Conservation (phyloP, 1,139 yeast genomes). For the Geotrichum siamense region DNA sequence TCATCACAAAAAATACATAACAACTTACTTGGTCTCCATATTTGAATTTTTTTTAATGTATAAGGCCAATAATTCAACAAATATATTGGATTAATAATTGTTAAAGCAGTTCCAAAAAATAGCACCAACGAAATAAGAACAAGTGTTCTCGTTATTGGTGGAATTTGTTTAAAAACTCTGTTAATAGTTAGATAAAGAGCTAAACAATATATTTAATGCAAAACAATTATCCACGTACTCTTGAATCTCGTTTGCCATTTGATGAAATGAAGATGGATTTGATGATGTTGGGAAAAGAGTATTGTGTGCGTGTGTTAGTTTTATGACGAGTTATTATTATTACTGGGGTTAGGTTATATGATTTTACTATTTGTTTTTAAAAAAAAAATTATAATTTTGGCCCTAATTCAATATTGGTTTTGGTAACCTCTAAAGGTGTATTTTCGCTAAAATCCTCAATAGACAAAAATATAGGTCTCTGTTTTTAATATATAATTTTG, state of each 20-base stretch:
- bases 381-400: too few relatives aligned
- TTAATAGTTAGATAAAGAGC: neutral
- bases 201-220: neutral
- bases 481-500: too few relatives aligned
- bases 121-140: conserved; percentile 24
- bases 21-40: conserved; percentile 34
- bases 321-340: too few relatives aligned
- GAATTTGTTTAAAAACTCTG: conserved; percentile 24
- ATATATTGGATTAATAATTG: conserved; percentile 20
- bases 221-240: conserved; percentile 18
- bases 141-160: conserved; percentile 30
- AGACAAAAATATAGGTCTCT: too few relatives aligned
- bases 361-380: too few relatives aligned
- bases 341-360: conserved; percentile 1
- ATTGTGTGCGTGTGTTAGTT: neutral
- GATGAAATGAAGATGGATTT: neutral
- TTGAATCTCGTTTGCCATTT: conserved; percentile 21
- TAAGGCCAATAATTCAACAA: conserved; percentile 30
- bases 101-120: conserved; percentile 23
- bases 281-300: neutral
- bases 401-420: too few relatives aligned
- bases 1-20: neutral
- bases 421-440: too few relatives aligned
- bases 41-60: conserved; percentile 24
- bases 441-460: too few relatives aligned